phyloP scores from a whole-genome alignment of 208 protist species.

The Leishmania martiniquensis region DNA sequence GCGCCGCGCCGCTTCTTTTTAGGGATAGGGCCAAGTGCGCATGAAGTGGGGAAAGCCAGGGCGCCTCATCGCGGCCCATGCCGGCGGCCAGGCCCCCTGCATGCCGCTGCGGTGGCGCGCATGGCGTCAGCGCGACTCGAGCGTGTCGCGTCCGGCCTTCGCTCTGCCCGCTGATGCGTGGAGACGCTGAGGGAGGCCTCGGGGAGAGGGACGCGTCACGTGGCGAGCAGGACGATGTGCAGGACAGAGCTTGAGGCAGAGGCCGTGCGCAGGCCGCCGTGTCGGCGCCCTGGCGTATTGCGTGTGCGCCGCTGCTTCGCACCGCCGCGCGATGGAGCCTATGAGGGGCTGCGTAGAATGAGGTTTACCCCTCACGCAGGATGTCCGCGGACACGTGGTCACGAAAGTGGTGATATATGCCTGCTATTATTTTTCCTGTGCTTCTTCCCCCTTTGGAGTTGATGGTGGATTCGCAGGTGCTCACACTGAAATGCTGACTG shows the following conservation, averaged over 20 bases:
- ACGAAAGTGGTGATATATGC: not conserved
- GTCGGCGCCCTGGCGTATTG: not conserved
- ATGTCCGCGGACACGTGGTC: too few species aligned
- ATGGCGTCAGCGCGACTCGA: not conserved
- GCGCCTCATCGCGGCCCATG: not conserved
- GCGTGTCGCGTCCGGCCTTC: not conserved
- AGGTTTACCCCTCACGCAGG: too few species aligned
- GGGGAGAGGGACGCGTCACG: not conserved
- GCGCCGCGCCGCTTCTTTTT: not conserved
- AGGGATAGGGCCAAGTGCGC: not conserved
- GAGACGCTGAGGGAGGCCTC: not conserved
- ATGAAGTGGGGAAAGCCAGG: not conserved
- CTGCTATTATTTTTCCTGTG: not conserved
- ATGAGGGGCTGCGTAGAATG: not conserved
- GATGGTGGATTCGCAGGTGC: not conserved
- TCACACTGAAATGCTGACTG: conserved; percentile 16
- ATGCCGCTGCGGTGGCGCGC: not conserved
- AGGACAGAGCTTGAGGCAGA: not conserved
- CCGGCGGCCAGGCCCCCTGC: not conserved
- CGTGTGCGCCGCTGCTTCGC: not conserved
- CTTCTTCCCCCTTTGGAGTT: not conserved
- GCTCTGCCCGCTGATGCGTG: not conserved
- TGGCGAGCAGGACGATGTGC: not conserved
- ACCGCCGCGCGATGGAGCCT: not conserved
- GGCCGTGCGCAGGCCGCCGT: not conserved